A percentile compares a stretch with the other conserved stretches of the same genome.
These are phyloP conservation scores for Cryomyces minteri DNA, from an alignment of 495 filamentous ascomycete genomes.

Conservation along the genomic window DNA sequence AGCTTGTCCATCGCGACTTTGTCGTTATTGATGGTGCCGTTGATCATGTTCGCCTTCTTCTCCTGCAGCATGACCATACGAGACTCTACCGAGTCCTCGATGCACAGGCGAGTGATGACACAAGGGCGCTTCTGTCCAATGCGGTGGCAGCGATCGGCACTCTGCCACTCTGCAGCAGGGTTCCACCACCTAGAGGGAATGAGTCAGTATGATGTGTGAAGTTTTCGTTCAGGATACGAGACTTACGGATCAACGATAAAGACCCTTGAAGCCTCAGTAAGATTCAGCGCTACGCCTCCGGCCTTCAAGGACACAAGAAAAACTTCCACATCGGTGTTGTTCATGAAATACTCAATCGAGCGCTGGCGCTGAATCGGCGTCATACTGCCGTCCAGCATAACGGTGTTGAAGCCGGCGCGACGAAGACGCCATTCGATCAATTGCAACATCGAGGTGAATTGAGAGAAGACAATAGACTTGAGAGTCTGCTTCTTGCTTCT, in stretches of 20 bases:
- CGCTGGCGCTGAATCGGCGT: slow-evolving; percentile 78
- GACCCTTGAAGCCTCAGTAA: slow-evolving; percentile 84
- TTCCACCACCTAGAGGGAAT: slow-evolving; percentile 66
- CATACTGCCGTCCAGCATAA: slow-evolving; percentile 96
- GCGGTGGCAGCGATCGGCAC: slow-evolving; percentile 87
- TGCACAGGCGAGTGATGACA: slow-evolving; percentile 82
- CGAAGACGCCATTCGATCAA: slow-evolving; percentile 88
- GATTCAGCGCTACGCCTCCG: slow-evolving; percentile 84
- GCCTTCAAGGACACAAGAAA: slow-evolving; percentile 92
- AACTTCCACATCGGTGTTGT: slow-evolving; percentile 74
- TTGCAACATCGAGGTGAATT: slow-evolving; percentile 57
- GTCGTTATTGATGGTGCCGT: slow-evolving; percentile 86
- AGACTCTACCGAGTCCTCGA: slow-evolving; percentile 90
- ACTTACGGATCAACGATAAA: slow-evolving; percentile 91
- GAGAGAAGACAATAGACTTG: slow-evolving; percentile 67
- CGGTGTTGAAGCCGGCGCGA: slow-evolving; percentile 87
- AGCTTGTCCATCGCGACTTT: slow-evolving; percentile 74
- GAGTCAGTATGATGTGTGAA: slow-evolving; percentile 6
- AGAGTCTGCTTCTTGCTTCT: slow-evolving; percentile 77
- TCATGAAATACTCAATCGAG: slow-evolving; percentile 92
- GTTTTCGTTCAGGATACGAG: not conserved
- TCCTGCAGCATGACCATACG: slow-evolving; percentile 89
- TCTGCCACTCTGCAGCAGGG: slow-evolving; percentile 93
- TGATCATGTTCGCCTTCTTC: slow-evolving; percentile 94
- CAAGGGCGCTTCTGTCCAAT: slow-evolving; percentile 89